Conservation (phyloP, 805 yeast species). For the Candida yuanshanica region DNA sequence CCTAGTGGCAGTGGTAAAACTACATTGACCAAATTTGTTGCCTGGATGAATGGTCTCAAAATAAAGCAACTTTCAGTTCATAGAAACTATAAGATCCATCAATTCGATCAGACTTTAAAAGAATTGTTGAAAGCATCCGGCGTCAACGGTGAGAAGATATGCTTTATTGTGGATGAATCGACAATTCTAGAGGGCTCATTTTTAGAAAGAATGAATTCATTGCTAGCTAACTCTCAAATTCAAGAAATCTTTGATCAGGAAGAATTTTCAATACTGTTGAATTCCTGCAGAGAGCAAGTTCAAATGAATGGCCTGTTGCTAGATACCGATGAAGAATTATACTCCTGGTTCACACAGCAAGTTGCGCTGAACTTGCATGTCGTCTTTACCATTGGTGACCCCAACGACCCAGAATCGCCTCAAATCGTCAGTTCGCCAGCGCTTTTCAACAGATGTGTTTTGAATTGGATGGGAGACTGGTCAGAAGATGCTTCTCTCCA, state of each 20-base stretch:
- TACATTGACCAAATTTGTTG: conserved; percentile 70
- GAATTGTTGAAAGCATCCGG: conserved; percentile 45
- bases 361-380: conserved; percentile 74
- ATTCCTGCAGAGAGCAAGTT: conserved; percentile 50
- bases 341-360: conserved; percentile 66
- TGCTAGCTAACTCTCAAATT: conserved; percentile 88
- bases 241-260: conserved; percentile 86
- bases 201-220: conserved; percentile 85
- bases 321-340: conserved; percentile 64
- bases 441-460: conserved; percentile 79
- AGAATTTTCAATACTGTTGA: conserved; percentile 48
- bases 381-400: conserved; percentile 66
- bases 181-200: conserved; percentile 71
- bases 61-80: conserved; percentile 54
- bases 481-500: conserved; percentile 40
- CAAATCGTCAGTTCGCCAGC: conserved; percentile 78
- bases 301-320: conserved; percentile 54
- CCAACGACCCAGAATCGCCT: conserved; percentile 29
- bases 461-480: conserved; percentile 91
- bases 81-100: conserved; percentile 44
- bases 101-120: conserved; percentile 65
- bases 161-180: conserved; percentile 79
- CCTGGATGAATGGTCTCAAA: conserved; percentile 83
- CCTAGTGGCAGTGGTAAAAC: conserved; percentile 79
- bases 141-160: conserved; percentile 51